phyloP scores from a whole-genome alignment of 257 asterid species.

The Nicotiana paniculata region DNA sequence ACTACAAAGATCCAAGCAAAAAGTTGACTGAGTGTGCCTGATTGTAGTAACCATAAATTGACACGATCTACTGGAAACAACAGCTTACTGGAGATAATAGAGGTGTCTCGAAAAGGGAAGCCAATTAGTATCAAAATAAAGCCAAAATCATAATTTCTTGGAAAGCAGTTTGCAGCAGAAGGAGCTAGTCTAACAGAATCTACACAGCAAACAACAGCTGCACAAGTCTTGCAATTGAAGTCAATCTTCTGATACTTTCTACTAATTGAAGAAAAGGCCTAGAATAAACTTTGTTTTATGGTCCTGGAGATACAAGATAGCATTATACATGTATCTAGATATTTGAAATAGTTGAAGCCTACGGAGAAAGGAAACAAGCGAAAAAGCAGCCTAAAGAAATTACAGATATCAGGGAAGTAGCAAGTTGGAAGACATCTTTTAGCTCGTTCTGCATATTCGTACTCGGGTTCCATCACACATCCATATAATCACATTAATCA shows the following conservation, averaged over 20 bases:
- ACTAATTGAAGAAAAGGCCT: not conserved
- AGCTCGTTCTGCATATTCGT: not conserved
- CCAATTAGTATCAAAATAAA: not conserved
- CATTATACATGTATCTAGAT: not conserved
- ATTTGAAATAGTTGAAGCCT: not conserved
- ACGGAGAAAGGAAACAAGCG: not conserved
- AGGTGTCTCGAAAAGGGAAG: not conserved
- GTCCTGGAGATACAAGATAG: not conserved
- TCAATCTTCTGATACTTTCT: not conserved
- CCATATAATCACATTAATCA: not conserved
- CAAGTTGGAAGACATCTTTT: not conserved
- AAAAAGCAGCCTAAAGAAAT: not conserved
- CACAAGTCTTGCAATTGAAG: constrained; percentile 4
- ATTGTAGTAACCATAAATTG: not conserved
- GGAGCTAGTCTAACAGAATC: not conserved
- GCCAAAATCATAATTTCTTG: not conserved
- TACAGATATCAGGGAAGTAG: not conserved
- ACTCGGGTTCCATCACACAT: not conserved
- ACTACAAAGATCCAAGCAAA: not conserved
- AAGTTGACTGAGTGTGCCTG: not conserved
- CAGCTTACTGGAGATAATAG: not conserved
- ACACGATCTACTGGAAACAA: not conserved
- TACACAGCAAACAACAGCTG: not conserved
- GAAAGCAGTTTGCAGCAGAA: not conserved
- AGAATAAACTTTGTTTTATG: not conserved